Base-by-base conservation (phyloP, 768 basidiomycete species). In the Phylloporus arenicola region DNA sequence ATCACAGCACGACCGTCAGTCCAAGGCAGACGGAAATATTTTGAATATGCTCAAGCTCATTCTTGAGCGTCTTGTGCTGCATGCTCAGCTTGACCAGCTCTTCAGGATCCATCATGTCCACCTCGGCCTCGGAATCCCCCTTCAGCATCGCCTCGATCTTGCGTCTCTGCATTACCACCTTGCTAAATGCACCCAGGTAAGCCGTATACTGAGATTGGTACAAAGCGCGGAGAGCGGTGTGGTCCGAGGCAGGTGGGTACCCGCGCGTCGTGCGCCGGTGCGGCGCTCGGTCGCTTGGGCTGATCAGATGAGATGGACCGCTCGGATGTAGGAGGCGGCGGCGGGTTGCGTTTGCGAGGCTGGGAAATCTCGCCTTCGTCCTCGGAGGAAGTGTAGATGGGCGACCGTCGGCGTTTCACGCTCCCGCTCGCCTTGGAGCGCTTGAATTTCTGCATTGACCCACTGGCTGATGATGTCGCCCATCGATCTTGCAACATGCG, bases 341-440 rank as follows among this genome's bases (percentile, higher is more conserved):
- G 67, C 47, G 31, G 47, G 43, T 47, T 64, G 52, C 56, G 54
- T 57, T 57, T 62, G 35, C 53, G 56, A 37, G 65, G 52, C 46
- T 69, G 64, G 2, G 65, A 61, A 9, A 65, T 66, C 51, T 77
- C 73, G 20, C 72, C 73, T 59, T 83, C 81, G 45, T 84, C 80
- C 34, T 82, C 82, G 1, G 84, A 82, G 1, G 84, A 83, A 1
- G 84, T 85, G 53, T 82, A 85, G 45, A 81, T 76, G 1, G 81
- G 82, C 3, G 82, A 79, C 38, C 68, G 73, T 40, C 84, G 80
- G 40, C 80, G 73, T 48, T 79, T 82, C 24, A 51, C 45, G 14
- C 52, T 48, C 14, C 54, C 54, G 31, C 45, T 56, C 19, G 50
- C 19, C 42, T 55, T 65, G 50, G 54, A 29, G 29, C 63, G 59